A percentile compares a stretch with the other conserved stretches of the same genome.
Conservation (phyloP, 73 alveolate genomes). For the Uronychia setigera region DNA sequence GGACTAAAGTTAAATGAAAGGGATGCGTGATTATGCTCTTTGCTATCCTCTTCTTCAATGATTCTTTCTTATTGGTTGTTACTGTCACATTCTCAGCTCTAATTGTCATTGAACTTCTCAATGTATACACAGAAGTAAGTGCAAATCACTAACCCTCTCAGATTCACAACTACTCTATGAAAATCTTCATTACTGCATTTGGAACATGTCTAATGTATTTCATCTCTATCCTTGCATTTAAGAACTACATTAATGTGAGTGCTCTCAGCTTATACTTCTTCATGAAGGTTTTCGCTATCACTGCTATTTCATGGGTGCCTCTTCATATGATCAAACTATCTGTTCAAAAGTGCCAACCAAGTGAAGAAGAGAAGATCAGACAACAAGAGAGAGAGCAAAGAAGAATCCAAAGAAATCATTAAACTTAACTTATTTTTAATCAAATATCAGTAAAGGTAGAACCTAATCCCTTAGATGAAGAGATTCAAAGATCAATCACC, state of each 20-base stretch:
- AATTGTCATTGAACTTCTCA: slow-evolving; percentile 88
- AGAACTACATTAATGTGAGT: slow-evolving; percentile 73
- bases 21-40: slow-evolving; percentile 85
- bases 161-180: slow-evolving; percentile 34
- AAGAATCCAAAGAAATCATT: no score
- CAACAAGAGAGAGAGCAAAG: slow-evolving; percentile 1
- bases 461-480: no score
- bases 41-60: slow-evolving; percentile 75
- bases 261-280: slow-evolving; percentile 67
- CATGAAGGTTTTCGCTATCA: slow-evolving; percentile 67
- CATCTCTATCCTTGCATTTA: slow-evolving; percentile 63
- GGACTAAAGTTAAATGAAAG: slow-evolving; percentile 4
- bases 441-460: no score
- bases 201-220: slow-evolving; percentile 78
- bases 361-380: slow-evolving; percentile 13
- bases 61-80: slow-evolving; percentile 87
- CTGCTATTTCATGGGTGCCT: slow-evolving; percentile 84
- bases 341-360: slow-evolving; percentile 66
- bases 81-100: slow-evolving; percentile 95
- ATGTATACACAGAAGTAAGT: slow-evolving; percentile 88
- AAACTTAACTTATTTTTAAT: no score
- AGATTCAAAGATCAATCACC: no score
- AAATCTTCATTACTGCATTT: slow-evolving; percentile 82
- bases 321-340: slow-evolving; percentile 65
- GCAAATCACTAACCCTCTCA: slow-evolving; percentile 72